These are phyloP conservation scores for Litchi chinensis DNA, from an alignment of 345 rosid genomes.

Conservation along the genomic window DNA sequence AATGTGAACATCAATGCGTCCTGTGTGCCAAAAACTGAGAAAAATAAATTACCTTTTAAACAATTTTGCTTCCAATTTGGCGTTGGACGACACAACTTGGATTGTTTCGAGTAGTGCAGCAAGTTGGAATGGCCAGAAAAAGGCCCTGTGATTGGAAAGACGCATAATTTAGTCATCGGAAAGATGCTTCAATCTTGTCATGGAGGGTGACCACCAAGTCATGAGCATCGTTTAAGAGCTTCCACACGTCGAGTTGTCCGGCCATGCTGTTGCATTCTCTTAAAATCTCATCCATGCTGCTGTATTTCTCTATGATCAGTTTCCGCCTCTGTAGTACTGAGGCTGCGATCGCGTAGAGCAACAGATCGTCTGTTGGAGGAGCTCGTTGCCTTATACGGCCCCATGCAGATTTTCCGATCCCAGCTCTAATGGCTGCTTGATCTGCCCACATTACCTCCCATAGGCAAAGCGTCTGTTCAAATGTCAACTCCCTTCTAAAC, in stretches of 20 bases:
- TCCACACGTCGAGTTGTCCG: constrained; percentile 95
- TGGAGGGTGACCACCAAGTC: constrained; percentile 80
- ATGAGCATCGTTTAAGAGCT: constrained; percentile 92
- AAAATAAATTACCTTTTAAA: constrained; percentile 8
- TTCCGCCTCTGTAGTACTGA: constrained; percentile 91
- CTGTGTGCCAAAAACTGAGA: not conserved
- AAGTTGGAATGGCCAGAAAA: constrained; percentile 2
- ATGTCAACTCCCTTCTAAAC: constrained; percentile 82
- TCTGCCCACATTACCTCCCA: constrained; percentile 99
- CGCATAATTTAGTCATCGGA: constrained; percentile 26
- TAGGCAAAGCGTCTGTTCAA: constrained; percentile 81
- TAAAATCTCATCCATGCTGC: constrained; percentile 92
- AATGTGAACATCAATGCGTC: constrained; percentile 14
- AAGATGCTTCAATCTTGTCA: constrained; percentile 63
- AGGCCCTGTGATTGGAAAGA: constrained; percentile 30
- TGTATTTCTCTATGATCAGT: constrained; percentile 80
- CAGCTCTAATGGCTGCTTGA: constrained; percentile 90
- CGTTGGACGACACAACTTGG: not conserved
- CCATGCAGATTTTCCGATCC: constrained; percentile 88
- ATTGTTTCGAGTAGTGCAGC: constrained; percentile 14
- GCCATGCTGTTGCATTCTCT: constrained; percentile 91
- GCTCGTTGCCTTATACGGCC: constrained; percentile 76
- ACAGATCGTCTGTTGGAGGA: constrained; percentile 87
- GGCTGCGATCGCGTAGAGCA: constrained; percentile 88
- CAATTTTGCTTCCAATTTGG: not conserved